A percentile compares a stretch with the other conserved stretches of the same genome.
phyloP scores from a whole-genome alignment of 2,329 filamentous ascomycete genomes.

The Fusarium lyarnte region DNA sequence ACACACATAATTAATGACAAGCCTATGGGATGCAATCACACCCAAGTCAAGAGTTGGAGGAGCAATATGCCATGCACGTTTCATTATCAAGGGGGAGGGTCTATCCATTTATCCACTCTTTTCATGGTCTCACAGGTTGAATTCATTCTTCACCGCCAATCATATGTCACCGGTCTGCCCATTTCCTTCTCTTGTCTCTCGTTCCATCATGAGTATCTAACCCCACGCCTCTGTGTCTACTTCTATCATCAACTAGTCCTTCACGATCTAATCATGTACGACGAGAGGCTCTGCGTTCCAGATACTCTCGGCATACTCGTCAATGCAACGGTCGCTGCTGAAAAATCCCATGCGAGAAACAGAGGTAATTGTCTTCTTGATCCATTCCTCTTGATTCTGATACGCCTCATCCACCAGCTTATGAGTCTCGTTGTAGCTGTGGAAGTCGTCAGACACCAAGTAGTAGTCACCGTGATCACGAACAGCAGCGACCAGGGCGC shows the following conservation, averaged over 20 bases:
- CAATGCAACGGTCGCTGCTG: constrained; percentile 92
- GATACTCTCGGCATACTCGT: constrained; percentile 95
- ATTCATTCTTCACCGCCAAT: not conserved
- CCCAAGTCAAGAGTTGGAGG: not conserved
- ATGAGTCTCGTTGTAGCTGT: constrained; percentile 92
- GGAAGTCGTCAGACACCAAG: constrained; percentile 96
- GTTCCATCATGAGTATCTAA: not conserved
- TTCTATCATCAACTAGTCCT: constrained; percentile 1
- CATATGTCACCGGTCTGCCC: constrained; percentile 25
- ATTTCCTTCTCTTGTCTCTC: constrained; percentile 4
- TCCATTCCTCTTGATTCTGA: constrained; percentile 90
- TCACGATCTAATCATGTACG: constrained; percentile 49
- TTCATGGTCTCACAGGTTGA: constrained; percentile 2
- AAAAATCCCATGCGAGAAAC: constrained; percentile 98
- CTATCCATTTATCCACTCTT: constrained; percentile 17
- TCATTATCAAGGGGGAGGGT: constrained; percentile 22
- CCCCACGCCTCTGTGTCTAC: constrained; percentile 4
- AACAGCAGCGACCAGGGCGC: constrained; percentile 84
- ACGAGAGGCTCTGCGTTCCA: constrained; percentile 92
- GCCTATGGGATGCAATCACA: not conserved
- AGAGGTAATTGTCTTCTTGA: constrained; percentile 86
- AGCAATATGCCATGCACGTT: constrained; percentile 15
- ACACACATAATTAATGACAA: not conserved
- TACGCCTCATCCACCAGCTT: constrained; percentile 91
- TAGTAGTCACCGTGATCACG: constrained; percentile 97